Evolutionary conservation across 306 rosid genomes (phyloP).

Genomic region (Quercus engelmannii): DNA sequence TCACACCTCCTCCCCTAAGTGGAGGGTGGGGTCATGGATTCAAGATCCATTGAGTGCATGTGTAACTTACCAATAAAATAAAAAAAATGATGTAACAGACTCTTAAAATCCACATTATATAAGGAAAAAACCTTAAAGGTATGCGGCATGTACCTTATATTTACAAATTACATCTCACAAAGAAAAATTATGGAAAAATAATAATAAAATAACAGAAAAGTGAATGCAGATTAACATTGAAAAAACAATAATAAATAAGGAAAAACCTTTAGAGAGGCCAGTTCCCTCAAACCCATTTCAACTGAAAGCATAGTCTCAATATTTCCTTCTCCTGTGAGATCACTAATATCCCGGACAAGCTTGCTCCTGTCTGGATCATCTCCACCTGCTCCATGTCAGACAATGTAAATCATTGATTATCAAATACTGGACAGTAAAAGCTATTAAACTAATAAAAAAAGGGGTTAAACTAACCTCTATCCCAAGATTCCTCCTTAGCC

Average conservation of each 20-base stretch:
- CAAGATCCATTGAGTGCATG: background rate
- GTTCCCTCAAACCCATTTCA: slow-evolving; percentile 89
- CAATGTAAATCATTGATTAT: background rate
- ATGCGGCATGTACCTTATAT: background rate
- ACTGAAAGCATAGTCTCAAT: slow-evolving; percentile 97
- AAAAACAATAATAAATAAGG: slow-evolving; percentile 9
- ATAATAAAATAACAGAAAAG: background rate
- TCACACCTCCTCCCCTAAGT: too few relatives aligned
- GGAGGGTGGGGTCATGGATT: too few relatives aligned
- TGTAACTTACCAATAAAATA: too few relatives aligned
- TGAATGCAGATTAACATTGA: background rate
- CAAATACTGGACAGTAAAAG: background rate
- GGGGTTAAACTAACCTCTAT: slow-evolving; percentile 40
- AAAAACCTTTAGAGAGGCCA: slow-evolving; percentile 76
- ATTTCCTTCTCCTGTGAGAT: slow-evolving; percentile 91
- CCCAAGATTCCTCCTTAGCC: slow-evolving; percentile 93
- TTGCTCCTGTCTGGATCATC: slow-evolving; percentile 67
- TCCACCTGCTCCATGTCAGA: slow-evolving; percentile 46
- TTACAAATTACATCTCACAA: background rate
- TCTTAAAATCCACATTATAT: background rate
- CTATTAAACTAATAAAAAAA: background rate
- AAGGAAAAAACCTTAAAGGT: background rate
- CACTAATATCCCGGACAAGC: slow-evolving; percentile 65
- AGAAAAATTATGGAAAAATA: background rate
- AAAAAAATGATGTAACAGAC: background rate